These are phyloP conservation scores for Favolaschia claudopus DNA, from an alignment of 768 basidiomycete genomes.

Conservation along the genomic window DNA sequence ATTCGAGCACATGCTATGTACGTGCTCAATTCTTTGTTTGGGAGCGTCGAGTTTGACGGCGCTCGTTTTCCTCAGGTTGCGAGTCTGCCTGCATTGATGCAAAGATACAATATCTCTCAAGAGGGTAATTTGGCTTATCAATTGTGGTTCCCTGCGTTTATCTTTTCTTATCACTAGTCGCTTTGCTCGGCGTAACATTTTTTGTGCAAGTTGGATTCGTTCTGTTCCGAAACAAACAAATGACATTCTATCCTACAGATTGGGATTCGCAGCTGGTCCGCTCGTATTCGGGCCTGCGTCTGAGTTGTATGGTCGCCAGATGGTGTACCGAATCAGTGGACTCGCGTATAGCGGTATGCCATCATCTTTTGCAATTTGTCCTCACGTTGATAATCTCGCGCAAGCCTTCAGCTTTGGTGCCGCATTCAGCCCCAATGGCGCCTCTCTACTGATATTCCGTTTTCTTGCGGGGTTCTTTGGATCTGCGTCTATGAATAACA, in stretches of 20 bases:
- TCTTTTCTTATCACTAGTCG: not conserved
- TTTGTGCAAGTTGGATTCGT: not conserved
- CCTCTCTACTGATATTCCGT: constrained; percentile 21
- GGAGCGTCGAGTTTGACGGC: not conserved
- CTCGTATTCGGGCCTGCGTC: constrained; percentile 31
- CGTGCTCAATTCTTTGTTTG: not conserved
- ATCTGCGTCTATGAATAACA: constrained; percentile 15
- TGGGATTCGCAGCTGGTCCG: constrained; percentile 26
- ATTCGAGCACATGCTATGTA: constrained; percentile 22
- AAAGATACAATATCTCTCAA: constrained; percentile 8
- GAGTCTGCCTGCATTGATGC: constrained; percentile 10
- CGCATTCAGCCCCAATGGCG: constrained; percentile 15
- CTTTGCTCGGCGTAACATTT: constrained; percentile 13
- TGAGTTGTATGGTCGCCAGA: constrained; percentile 31
- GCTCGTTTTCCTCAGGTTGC: not conserved
- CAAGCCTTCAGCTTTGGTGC: constrained; percentile 21
- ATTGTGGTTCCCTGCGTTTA: not conserved
- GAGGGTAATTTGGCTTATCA: not conserved
- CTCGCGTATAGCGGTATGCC: constrained; percentile 15
- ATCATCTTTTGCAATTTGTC: too few species aligned
- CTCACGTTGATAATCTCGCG: too few species aligned
- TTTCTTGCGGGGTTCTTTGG: constrained; percentile 26
- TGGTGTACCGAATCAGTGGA: constrained; percentile 8
- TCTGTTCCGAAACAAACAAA: not conserved
- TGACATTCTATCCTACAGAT: not conserved